Base-by-base conservation (phyloP, 148 eudicot species). In the Rhododendron griersonianum region DNA sequence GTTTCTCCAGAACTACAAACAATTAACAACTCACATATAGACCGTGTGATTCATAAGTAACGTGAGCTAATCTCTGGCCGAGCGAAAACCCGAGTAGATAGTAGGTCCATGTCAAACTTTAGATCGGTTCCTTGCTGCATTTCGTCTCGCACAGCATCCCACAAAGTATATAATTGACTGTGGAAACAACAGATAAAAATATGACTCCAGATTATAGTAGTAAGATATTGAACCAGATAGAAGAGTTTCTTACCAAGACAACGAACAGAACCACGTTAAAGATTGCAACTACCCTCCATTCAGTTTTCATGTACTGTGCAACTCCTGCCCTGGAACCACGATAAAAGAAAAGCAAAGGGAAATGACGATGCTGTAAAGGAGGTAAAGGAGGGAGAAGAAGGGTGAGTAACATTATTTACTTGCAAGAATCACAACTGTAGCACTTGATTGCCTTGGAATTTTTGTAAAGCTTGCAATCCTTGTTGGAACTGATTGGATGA, bases 211-310 rank as follows among this genome's bases (percentile, higher is more conserved):
- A 61, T 37, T 6, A 41, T 35, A 61, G 11, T 7, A 19, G 23
- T 57, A 41, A 23, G 19, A 15, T 30, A 19, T 18, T 11, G 41
- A 11, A 39, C 33, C 11, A 2, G 53, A 23, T 78, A 33, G n/a
- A 30, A 35, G 16, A 11, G 51, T 30, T 80, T 28, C 83, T 51
- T 80, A 80, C 83, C 83, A 80, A 80, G 65, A 80, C 83, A 87
- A 93, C 82, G 84, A 96, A 96, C 84, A 96, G 91, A 86, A 90
- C 89, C 76, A 94, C 90, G 19, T 95, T 96, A 86, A 96, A 96
- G 83, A 96, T 94, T 21, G 99, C 99, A 79, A 95, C 98, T 78
- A 95, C 93, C 80, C 99, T 89, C 99, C 99, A 96, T 69, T 96
- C 98, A 11, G 88, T 90, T 90, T 96, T 96, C 98, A 94, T 96